Conservation (phyloP, 495 filamentous ascomycete genomes). For the Aspergillus kassunensis region DNA sequence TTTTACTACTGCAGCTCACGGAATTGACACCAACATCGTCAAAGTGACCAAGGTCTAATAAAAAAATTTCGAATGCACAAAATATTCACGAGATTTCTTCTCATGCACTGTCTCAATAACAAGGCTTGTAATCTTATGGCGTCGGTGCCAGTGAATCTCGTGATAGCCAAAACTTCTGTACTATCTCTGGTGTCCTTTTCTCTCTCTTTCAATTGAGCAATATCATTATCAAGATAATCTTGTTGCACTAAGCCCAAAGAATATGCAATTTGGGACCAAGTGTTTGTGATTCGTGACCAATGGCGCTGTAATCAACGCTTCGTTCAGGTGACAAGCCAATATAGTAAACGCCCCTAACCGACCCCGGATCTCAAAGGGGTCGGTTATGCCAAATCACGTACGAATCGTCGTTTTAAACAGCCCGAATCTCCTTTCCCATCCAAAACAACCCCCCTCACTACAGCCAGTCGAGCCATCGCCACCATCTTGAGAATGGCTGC, state of each 20-base stretch:
- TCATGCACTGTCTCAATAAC: not conserved
- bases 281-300: not conserved
- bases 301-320: not conserved
- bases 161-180: not conserved
- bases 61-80: not conserved
- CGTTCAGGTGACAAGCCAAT: not conserved
- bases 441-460: constrained; percentile 31
- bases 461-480: constrained; percentile 21
- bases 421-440: constrained; percentile 49
- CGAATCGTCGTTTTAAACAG: constrained; percentile 47
- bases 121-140: constrained; percentile 6
- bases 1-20: constrained; percentile 46
- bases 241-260: not conserved
- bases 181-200: not conserved
- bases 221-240: not conserved
- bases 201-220: not conserved
- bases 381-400: constrained; percentile 10
- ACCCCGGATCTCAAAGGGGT: not conserved
- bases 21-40: constrained; percentile 50
- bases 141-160: not conserved
- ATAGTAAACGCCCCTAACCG: too few species aligned
- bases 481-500: constrained; percentile 26
- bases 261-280: not conserved
- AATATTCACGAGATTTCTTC: not conserved
- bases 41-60: constrained; percentile 48